Conservation (phyloP, 176 grass and related monocot genomes). For the Chloris gayana region DNA sequence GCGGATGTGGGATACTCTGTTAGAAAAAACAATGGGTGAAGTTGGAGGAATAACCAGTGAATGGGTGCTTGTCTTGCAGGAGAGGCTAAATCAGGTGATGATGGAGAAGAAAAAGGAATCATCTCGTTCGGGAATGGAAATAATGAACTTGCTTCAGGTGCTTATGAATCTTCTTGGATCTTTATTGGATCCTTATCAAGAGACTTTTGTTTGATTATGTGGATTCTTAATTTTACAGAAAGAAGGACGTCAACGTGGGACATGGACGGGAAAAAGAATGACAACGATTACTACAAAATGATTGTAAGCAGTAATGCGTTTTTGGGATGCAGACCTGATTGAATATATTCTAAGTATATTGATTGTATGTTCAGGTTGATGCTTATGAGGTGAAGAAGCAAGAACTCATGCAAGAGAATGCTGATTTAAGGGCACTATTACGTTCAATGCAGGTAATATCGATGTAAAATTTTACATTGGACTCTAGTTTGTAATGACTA, state of each 20-base stretch:
- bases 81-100: slow-evolving; percentile 88
- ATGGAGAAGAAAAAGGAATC: slow-evolving; percentile 99
- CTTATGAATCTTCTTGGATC: slow-evolving; percentile 18
- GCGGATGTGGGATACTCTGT: neutral
- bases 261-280: slow-evolving; percentile 97
- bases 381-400: slow-evolving; percentile 98
- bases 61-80: slow-evolving; percentile 55
- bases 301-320: slow-evolving; percentile 62
- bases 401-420: slow-evolving; percentile 92
- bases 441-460: slow-evolving; percentile 92
- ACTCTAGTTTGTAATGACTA: slow-evolving; percentile 6
- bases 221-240: slow-evolving; percentile 64
- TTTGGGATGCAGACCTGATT: slow-evolving; percentile 19
- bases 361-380: slow-evolving; percentile 66
- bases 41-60: slow-evolving; percentile 14
- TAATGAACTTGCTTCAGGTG: slow-evolving; percentile 98
- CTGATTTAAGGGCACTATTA: slow-evolving; percentile 83
- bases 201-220: slow-evolving; percentile 3
- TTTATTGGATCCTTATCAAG: neutral
- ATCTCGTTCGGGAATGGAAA: slow-evolving; percentile 97
- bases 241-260: slow-evolving; percentile 93
- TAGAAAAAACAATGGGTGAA: neutral
- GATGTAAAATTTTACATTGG: slow-evolving; percentile 7
- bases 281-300: slow-evolving; percentile 97
- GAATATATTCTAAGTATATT: slow-evolving; percentile 36